Evolutionary conservation across 495 filamentous ascomycete genomes (phyloP), one percentile per base, ranked within the genome.

Genomic region (Parachaetomium inaequale): DNA sequence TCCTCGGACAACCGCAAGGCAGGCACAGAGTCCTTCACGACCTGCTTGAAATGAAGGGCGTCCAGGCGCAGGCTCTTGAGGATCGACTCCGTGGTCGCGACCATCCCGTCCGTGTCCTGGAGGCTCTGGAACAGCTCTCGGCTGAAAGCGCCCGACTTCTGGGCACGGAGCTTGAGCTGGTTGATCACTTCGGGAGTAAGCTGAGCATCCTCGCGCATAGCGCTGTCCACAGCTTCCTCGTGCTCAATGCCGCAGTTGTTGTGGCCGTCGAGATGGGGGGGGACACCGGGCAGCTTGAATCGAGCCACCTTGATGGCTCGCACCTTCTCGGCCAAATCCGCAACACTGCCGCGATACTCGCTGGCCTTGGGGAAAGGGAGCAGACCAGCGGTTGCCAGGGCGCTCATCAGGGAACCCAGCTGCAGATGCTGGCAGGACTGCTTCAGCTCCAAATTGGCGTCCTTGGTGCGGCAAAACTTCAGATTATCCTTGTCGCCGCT

Each of bases 341-440:
- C 12, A 1, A 57, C 64, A n/a, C 63, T 67, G 34, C 60, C 67
- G 10, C 34, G 40, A 59, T 69, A 72, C 4, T 32, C 21, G 1
- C 46, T 42, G 7, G 51, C 10, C 2, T 46, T 36, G 0, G 63
- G 65, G 12, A 67, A 46, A 0, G 69, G 69, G 3, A 62, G 32
- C 21, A 72, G 17, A 0, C 45, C 26, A 3, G 50, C 58, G 12
- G 19, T n/a, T 4, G 34, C 61, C 3, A 72, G 46, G 3, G 43
- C 61, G 38, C 55, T 51, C n/a, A 65, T 19, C 3, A 67, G 38
- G 0, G 63, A 69, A 7, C 69, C 67, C n/a, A 72, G 61, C 47
- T 72, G 69, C 38, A 53, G 55, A 17, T 52, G 31, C 32, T 58
- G 51, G 52, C 69, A 72, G 0, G 56, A 21, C 19, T 65, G 45